Conservation (phyloP, 768 basidiomycete genomes). For the Rhodotorula sphaerocarpa region DNA sequence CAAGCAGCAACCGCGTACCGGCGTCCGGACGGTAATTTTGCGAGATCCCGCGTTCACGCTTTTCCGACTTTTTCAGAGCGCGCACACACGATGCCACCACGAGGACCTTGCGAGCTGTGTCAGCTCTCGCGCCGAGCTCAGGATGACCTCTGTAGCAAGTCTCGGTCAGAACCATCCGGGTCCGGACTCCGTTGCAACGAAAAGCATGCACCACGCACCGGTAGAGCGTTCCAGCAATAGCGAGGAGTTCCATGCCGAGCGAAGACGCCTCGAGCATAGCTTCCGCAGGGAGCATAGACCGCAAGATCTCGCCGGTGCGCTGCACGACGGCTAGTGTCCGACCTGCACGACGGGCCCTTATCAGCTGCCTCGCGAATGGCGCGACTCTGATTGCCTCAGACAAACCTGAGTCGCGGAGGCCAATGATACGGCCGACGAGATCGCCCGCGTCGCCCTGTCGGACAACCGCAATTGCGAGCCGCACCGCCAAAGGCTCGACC, state of each 20-base stretch:
- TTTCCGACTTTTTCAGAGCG: background rate
- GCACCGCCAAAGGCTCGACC: background rate
- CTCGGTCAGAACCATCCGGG: too few species aligned
- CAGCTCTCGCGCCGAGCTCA: background rate
- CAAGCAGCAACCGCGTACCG: background rate
- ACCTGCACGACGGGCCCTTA: background rate
- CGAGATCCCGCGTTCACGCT: background rate
- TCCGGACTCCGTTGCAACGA: background rate
- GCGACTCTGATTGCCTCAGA: background rate
- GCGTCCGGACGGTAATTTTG: background rate
- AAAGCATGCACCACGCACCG: conserved; percentile 2
- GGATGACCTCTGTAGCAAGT: background rate
- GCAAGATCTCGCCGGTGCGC: background rate
- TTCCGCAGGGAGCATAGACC: background rate
- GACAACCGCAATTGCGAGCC: background rate
- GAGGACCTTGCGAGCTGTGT: background rate
- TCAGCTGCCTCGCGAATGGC: background rate
- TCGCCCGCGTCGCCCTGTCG: background rate
- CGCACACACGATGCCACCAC: background rate
- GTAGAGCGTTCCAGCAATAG: background rate
- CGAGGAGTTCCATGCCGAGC: conserved; percentile 10
- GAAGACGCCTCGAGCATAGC: background rate
- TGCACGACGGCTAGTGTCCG: background rate
- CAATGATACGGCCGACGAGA: conserved; percentile 4
- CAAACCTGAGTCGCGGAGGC: background rate